These are phyloP conservation scores for Podospora australis DNA, from an alignment of 495 filamentous ascomycete species.

Conservation along the genomic window DNA sequence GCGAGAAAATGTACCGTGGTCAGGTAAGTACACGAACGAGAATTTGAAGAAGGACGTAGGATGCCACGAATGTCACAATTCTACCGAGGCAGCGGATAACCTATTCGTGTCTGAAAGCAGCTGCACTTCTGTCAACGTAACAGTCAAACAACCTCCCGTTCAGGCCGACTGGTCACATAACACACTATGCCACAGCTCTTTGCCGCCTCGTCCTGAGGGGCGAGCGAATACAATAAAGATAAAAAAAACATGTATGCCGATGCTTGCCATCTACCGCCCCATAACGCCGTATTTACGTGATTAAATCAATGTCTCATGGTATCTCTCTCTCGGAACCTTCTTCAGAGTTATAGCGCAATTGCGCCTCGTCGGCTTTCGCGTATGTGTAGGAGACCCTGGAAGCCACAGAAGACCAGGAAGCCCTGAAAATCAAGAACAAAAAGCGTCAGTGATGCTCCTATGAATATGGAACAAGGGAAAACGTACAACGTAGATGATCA, in stretches of 20 bases:
- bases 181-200: constrained; percentile 8
- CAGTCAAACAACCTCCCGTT: no score
- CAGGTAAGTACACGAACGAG: no score
- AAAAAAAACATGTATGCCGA: constrained; percentile 1
- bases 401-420: constrained; percentile 84
- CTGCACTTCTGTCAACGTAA: no score
- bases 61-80: no score
- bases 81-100: no score
- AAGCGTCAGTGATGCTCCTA: constrained; percentile 7
- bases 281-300: constrained; percentile 21
- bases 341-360: constrained; percentile 63
- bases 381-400: constrained; percentile 74
- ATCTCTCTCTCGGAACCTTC: not conserved
- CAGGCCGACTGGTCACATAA: constrained; percentile 1
- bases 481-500: constrained; percentile 77
- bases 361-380: constrained; percentile 72
- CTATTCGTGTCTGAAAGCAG: no score
- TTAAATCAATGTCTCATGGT: constrained; percentile 5
- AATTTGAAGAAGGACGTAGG: no score
- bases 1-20: no score
- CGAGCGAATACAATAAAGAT: no score
- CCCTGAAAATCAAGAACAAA: constrained; percentile 41
- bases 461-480: not conserved
- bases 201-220: constrained; percentile 1
- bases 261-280: constrained; percentile 9